Conservation (phyloP, 2,329 filamentous ascomycete species). For the Neonectria sp. region DNA sequence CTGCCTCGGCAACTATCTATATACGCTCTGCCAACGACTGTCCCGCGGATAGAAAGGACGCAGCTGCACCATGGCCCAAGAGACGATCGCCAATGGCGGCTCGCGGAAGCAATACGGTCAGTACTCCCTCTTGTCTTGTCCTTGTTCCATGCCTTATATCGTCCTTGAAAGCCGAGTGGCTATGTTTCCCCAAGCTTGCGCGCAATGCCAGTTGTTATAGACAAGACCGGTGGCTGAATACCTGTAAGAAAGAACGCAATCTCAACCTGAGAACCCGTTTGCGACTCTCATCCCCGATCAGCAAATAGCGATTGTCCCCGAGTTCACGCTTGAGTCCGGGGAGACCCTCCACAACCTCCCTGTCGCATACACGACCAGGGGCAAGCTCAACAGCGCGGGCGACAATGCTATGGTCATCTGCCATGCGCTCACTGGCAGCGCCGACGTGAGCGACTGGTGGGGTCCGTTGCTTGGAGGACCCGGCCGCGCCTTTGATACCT, state of each 20-base stretch:
- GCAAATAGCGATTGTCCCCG: slow-evolving; percentile 86
- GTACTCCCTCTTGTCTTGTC: slow-evolving; percentile 29
- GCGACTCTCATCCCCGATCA: slow-evolving; percentile 89
- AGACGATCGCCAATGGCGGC: slow-evolving; percentile 33
- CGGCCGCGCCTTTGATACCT: slow-evolving; percentile 85
- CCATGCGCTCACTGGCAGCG: slow-evolving; percentile 88
- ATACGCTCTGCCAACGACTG: slow-evolving; percentile 14
- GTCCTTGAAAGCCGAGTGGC: not conserved
- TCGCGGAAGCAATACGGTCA: slow-evolving; percentile 50
- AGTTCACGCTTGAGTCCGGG: slow-evolving; percentile 94
- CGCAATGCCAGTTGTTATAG: slow-evolving; percentile 21
- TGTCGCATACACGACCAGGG: slow-evolving; percentile 77
- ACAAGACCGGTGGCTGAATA: slow-evolving; percentile 72
- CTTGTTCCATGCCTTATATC: not conserved
- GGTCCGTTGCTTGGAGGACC: slow-evolving; percentile 84
- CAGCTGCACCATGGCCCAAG: slow-evolving; percentile 46
- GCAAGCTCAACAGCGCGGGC: slow-evolving; percentile 69
- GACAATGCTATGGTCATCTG: slow-evolving; percentile 84
- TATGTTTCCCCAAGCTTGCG: slow-evolving; percentile 16
- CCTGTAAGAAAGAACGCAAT: slow-evolving; percentile 74
- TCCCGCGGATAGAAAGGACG: slow-evolving; percentile 29
- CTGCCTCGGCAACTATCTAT: slow-evolving; percentile 6
- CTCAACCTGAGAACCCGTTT: slow-evolving; percentile 94
- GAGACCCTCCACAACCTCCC: slow-evolving; percentile 84
- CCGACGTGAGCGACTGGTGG: slow-evolving; percentile 92